Evolutionary conservation across 495 filamentous ascomycete genomes (phyloP).

Genomic region (Pyronema domesticum): DNA sequence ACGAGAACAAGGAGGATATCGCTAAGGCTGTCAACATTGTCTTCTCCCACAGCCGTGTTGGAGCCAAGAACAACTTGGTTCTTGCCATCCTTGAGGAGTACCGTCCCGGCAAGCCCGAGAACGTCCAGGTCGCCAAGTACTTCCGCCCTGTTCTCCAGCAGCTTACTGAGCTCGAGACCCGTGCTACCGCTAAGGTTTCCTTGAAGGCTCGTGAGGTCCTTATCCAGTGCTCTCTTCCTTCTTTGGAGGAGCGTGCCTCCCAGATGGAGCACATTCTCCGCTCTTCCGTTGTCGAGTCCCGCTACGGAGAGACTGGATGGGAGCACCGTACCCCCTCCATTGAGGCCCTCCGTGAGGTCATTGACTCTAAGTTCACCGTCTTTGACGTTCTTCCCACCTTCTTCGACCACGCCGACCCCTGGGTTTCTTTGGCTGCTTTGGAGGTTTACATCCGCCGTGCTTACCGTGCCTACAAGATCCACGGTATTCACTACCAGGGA

Average conservation of each 20-base stretch:
- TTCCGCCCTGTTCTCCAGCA: constrained; percentile 69
- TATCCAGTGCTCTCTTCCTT: constrained; percentile 91
- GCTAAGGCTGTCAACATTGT: constrained; percentile 66
- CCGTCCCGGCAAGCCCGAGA: constrained; percentile 78
- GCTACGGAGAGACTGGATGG: constrained; percentile 94
- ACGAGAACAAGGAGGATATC: constrained; percentile 89
- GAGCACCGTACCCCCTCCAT: constrained; percentile 83
- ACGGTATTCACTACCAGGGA: constrained; percentile 71
- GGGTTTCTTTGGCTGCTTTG: constrained; percentile 83
- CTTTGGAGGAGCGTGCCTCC: constrained; percentile 76
- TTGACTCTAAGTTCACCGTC: constrained; percentile 95
- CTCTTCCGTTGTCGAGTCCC: constrained; percentile 88
- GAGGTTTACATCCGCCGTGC: constrained; percentile 94
- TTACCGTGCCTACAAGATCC: constrained; percentile 84
- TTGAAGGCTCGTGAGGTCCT: constrained; percentile 92
- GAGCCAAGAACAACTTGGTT: constrained; percentile 85
- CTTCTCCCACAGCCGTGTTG: constrained; percentile 80
- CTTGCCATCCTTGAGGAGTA: constrained; percentile 87
- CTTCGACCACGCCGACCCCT: constrained; percentile 83
- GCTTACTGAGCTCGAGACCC: constrained; percentile 78
- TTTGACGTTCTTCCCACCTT: constrained; percentile 90
- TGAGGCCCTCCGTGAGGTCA: constrained; percentile 81
- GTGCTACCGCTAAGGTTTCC: constrained; percentile 82
- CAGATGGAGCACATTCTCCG: constrained; percentile 99
- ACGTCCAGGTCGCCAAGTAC: constrained; percentile 71